Conservation (phyloP, 352 stramenopile genomes). For the Globisporangium canariense region DNA sequence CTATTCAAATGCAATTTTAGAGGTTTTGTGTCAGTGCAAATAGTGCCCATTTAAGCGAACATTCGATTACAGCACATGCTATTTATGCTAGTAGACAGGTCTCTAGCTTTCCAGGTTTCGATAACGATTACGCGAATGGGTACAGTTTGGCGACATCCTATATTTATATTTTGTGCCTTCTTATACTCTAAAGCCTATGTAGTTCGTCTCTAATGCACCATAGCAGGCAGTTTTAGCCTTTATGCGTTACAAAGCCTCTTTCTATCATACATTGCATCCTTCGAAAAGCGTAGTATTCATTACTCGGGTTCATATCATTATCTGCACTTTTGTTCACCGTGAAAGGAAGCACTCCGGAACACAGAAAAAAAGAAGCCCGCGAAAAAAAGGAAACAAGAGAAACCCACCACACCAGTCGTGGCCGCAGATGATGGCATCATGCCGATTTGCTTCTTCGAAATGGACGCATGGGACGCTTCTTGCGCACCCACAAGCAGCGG, state of each 20-base stretch:
- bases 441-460: no score
- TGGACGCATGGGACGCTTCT: no score
- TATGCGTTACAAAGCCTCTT: no score
- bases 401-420: background rate
- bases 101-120: background rate
- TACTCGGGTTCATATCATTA: background rate
- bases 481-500: background rate
- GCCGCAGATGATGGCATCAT: background rate
- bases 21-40: background rate
- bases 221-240: no score
- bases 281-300: no score
- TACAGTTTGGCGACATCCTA: background rate
- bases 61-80: no score
- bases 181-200: no score
- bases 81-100: background rate
- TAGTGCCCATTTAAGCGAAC: no score
- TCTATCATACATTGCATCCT: no score
- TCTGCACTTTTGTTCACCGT: background rate
- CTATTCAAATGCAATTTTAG: background rate
- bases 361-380: no score
- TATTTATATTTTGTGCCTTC: background rate
- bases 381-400: background rate
- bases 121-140: background rate
- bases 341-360: no score
- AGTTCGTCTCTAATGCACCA: no score